Conservation (phyloP, 139 green algal genomes). For the Zygnema circumcarinatum region DNA sequence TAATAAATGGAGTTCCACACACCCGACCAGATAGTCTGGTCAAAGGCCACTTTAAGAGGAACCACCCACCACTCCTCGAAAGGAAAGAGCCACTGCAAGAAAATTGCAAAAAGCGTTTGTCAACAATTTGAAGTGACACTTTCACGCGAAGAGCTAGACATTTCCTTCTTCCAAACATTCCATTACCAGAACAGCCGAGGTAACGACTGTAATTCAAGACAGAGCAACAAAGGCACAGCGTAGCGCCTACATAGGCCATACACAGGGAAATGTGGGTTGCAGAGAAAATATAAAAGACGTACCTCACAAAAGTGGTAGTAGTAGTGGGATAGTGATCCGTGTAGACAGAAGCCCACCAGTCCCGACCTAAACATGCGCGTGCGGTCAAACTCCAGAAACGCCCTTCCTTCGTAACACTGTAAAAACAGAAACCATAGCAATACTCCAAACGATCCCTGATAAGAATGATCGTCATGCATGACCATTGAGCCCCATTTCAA, state of each 20-base stretch:
- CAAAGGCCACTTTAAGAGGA: constrained; percentile 41
- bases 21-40: constrained; percentile 54
- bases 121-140: too few species aligned
- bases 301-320: constrained; percentile 58
- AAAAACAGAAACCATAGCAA: not conserved
- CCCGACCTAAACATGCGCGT: constrained; percentile 46
- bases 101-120: too few species aligned
- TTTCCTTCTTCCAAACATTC: too few species aligned
- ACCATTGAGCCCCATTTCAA: too few species aligned
- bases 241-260: too few species aligned
- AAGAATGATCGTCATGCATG: not conserved
- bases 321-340: constrained; percentile 52
- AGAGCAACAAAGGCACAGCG: too few species aligned
- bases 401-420: constrained; percentile 30
- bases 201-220: too few species aligned
- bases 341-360: constrained; percentile 43
- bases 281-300: too few species aligned
- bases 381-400: constrained; percentile 48
- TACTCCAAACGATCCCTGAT: not conserved
- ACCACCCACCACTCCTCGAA: constrained; percentile 36
- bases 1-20: constrained; percentile 60
- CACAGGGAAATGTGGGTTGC: too few species aligned
- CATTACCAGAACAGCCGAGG: too few species aligned
- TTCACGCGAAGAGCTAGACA: too few species aligned
- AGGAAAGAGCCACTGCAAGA: constrained; percentile 40